A percentile compares a stretch with the other conserved stretches of the same genome.
Conservation (phyloP, 2,329 filamentous ascomycete species). For the Sarocladium kiliense region DNA sequence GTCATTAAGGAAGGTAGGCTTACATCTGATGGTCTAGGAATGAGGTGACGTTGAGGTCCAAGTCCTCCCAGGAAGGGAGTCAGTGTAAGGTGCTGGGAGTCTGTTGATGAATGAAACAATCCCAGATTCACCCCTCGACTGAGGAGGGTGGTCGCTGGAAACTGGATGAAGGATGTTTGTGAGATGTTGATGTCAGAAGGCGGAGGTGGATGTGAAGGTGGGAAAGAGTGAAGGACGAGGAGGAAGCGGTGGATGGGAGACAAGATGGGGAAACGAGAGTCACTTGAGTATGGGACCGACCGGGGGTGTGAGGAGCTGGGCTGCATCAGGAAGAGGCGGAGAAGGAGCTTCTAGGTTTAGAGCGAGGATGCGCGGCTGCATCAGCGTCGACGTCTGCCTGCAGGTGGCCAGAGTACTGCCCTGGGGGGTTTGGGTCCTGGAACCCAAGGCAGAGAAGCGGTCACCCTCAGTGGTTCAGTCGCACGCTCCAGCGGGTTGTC, state of each 20-base stretch:
- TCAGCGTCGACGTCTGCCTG: constrained; percentile 5
- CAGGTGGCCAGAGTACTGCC: not conserved
- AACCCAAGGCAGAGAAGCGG: constrained; percentile 1
- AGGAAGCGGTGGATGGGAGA: constrained; percentile 5
- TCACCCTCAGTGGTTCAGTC: not conserved
- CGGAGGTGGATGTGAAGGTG: constrained; percentile 6
- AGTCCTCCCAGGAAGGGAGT: constrained; percentile 6
- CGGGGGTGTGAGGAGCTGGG: not conserved
- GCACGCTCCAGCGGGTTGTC: not conserved
- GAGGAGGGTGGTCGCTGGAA: not conserved
- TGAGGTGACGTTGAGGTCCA: constrained; percentile 1
- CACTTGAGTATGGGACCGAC: not conserved
- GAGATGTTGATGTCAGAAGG: not conserved
- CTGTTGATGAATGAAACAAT: not conserved
- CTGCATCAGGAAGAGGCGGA: constrained; percentile 7
- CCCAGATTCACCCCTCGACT: not conserved
- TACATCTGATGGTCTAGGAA: constrained; percentile 6
- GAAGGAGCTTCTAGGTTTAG: not conserved
- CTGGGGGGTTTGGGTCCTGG: not conserved
- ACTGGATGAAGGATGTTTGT: not conserved
- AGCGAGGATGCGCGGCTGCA: not conserved
- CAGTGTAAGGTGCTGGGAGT: not conserved
- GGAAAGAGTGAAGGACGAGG: constrained; percentile 7
- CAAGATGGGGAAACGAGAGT: constrained; percentile 2
- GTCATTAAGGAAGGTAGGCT: not conserved